phyloP scores from a whole-genome alignment of 805 yeast genomes.

The Nakazawaea anatomiae region DNA sequence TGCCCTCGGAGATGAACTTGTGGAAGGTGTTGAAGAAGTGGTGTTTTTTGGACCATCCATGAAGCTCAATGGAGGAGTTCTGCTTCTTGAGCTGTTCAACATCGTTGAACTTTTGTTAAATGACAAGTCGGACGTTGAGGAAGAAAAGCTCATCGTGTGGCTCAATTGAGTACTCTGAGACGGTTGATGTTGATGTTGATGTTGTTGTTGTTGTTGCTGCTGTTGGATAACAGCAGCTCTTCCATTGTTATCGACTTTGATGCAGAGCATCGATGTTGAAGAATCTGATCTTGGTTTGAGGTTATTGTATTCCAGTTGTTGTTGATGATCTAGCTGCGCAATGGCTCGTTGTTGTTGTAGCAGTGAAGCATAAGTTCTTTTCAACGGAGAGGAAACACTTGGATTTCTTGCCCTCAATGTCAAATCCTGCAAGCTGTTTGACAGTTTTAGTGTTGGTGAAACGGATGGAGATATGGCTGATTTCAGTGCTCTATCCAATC shows the following conservation, averaged over 20 bases:
- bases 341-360: slow-evolving; percentile 7
- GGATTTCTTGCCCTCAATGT: slow-evolving; percentile 5
- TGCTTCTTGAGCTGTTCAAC: slow-evolving; percentile 6
- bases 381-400: slow-evolving; percentile 7
- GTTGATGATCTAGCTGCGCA: neutral
- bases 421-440: slow-evolving; percentile 7
- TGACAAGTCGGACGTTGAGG: slow-evolving; percentile 4
- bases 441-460: slow-evolving; percentile 1
- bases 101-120: neutral
- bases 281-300: slow-evolving; percentile 1
- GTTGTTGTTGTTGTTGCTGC: slow-evolving; percentile 5
- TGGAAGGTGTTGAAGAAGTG: neutral
- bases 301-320: neutral
- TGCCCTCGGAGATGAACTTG: neutral
- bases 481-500: neutral
- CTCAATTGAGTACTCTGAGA: slow-evolving; percentile 2
- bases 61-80: slow-evolving; percentile 4
- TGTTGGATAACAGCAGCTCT: slow-evolving; percentile 9
- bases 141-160: slow-evolving; percentile 7
- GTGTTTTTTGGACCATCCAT: neutral
- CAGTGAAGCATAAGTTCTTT: slow-evolving; percentile 10
- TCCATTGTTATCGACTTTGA: slow-evolving; percentile 9
- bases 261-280: slow-evolving; percentile 1
- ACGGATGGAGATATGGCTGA: neutral
- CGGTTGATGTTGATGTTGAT: slow-evolving; percentile 3